These are phyloP conservation scores for Eleusine coracana DNA, from an alignment of 176 grass and related monocot species.

Conservation along the genomic window DNA sequence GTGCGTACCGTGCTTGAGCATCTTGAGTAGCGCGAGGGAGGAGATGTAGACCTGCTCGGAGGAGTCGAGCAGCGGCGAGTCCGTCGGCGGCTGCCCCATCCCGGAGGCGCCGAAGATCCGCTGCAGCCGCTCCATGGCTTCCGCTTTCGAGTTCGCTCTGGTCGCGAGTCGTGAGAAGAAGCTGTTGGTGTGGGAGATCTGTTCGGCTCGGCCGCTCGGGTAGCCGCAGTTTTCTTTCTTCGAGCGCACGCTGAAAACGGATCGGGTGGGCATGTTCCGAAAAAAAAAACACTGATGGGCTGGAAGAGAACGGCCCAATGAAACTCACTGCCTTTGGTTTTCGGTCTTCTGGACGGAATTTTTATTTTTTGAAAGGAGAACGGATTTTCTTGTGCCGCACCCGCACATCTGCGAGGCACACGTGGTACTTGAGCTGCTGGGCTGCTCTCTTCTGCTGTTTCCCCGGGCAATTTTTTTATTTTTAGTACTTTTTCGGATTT, in stretches of 20 bases:
- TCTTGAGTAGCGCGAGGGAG: constrained; percentile 97
- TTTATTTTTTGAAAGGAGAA: neutral
- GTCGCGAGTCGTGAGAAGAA: neutral
- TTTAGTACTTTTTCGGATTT: too few species aligned
- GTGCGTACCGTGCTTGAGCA: constrained; percentile 96
- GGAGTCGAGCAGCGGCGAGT: constrained; percentile 95
- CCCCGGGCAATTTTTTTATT: too few species aligned
- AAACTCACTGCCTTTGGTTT: too few species aligned
- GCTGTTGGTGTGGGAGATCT: neutral
- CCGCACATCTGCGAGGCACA: too few species aligned
- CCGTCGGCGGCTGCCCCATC: constrained; percentile 88
- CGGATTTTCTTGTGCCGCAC: neutral
- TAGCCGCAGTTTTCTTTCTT: constrained; percentile 32
- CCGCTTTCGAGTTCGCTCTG: neutral
- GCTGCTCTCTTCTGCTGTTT: too few species aligned
- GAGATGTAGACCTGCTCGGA: constrained; percentile 99
- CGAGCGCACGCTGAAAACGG: neutral
- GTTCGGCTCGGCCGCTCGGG: neutral
- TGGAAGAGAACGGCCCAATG: too few species aligned
- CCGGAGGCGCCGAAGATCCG: constrained; percentile 89
- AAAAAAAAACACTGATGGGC: neutral
- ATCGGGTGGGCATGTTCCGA: too few species aligned
- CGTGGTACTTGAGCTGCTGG: too few species aligned
- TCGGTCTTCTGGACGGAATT: too few species aligned
- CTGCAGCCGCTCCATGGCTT: constrained; percentile 74